phyloP scores from a whole-genome alignment of 805 yeast genomes.

The Myxozyma melibiosi region DNA sequence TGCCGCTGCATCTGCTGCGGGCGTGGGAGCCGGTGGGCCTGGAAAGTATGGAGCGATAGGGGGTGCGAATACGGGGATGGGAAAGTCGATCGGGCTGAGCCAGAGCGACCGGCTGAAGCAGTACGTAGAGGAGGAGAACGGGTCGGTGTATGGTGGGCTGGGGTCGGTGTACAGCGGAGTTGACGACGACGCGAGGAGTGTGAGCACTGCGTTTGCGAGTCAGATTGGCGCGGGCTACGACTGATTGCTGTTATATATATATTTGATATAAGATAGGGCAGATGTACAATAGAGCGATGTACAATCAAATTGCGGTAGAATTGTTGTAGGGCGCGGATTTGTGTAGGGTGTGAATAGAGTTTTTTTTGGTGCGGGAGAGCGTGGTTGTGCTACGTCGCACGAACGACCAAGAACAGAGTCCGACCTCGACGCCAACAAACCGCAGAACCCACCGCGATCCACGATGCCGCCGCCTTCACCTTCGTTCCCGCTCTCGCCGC shows the following conservation, averaged over 20 bases:
- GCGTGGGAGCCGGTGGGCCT: background rate
- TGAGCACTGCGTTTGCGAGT: slow-evolving; percentile 36
- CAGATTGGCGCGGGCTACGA: slow-evolving; percentile 33
- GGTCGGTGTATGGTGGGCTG: slow-evolving; percentile 21
- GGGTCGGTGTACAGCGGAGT: slow-evolving; percentile 25
- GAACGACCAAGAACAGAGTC: no score
- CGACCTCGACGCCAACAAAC: no score
- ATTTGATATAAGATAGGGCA: no score
- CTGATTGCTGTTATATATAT: no score
- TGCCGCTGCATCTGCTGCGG: background rate
- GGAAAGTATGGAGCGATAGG: slow-evolving; percentile 21
- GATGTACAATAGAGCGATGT: no score
- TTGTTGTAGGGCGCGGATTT: no score
- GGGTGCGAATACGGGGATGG: slow-evolving; percentile 6
- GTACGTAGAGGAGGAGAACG: slow-evolving; percentile 32
- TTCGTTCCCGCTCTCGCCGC: slow-evolving; percentile 9
- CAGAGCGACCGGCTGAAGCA: slow-evolving; percentile 35
- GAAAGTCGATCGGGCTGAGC: slow-evolving; percentile 19
- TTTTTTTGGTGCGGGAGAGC: no score
- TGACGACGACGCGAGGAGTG: slow-evolving; percentile 35
- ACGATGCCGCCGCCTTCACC: slow-evolving; percentile 9
- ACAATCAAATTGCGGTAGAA: no score
- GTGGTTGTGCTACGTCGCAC: no score
- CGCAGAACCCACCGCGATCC: background rate
- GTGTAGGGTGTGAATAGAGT: no score